Base-by-base conservation (phyloP, 2,329 filamentous ascomycete species). In the Beauveria medogensis region DNA sequence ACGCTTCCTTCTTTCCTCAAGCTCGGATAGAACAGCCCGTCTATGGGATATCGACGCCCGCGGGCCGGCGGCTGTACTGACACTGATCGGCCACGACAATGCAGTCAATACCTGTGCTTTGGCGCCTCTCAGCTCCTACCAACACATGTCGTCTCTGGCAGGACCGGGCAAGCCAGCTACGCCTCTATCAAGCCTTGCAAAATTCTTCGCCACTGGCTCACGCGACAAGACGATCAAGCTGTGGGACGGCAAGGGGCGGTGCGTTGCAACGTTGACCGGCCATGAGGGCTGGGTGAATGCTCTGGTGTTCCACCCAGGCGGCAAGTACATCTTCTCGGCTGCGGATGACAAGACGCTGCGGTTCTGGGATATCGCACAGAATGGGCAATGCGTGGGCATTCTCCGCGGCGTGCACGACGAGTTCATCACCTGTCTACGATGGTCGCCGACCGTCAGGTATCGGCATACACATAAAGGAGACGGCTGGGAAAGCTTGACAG, bases 261-360 rank as follows among this genome's bases (percentile, higher is more conserved):
- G 91, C 65, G 86, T 97, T 70, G 93, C 91, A 72, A 94, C 89
- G 0, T 79, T 97, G 2, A 77, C 86, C 1, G 93, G 93, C 2
- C 93, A 97, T 71, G 92, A 97, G 72, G 97, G 96, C 71, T 97
- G 93, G 93, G 85, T 97, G 10, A 86, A 91, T 37, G 89, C 83
- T 1, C 75, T 97, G 8, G 86, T 91, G 18, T 97, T 96, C 72
- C 93, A 97, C 69, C 93, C 93, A 0, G 90, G 91, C 9, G 93
- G 93, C 50, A 95, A 93, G 74, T 97, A 94, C 69, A 81, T 97
- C 1, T 76, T 97, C 8, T 92, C 88, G 9, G 90, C 89, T 22
- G 84, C 88, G 18, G 93, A 97, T 71, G 93, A 97, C 76, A 96
- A 94, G 77, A 92, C 91, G 6, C 80, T 97, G 62, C 82, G 92